These are phyloP conservation scores for Carallia brachiata DNA, from an alignment of 345 rosid species.

Conservation along the genomic window DNA sequence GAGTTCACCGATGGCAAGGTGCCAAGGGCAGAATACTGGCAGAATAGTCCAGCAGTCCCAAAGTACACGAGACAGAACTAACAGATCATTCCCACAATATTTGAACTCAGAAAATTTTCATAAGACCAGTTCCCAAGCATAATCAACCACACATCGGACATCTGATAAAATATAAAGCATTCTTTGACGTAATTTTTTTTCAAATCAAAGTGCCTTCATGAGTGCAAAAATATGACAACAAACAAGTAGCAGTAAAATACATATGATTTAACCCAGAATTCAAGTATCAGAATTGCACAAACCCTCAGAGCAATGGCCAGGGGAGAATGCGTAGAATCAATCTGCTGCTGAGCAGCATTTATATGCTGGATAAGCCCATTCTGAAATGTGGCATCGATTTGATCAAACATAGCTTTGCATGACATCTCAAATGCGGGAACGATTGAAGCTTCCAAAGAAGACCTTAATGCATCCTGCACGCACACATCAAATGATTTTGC, in stretches of 20 bases:
- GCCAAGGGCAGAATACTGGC: not conserved
- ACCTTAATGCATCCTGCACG: constrained; percentile 57
- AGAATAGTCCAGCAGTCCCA: not conserved
- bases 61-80: too few relatives aligned
- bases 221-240: not conserved
- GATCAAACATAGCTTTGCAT: constrained; percentile 87
- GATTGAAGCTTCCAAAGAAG: constrained; percentile 60
- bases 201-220: not conserved
- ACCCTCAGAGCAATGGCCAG: constrained; percentile 73
- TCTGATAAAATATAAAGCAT: too few relatives aligned
- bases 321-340: constrained; percentile 64
- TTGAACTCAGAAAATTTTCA: too few relatives aligned
- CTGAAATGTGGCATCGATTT: constrained; percentile 81
- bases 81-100: too few relatives aligned
- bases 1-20: not conserved
- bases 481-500: constrained; percentile 14
- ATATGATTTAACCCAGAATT: not conserved
- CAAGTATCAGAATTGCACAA: constrained; percentile 26
- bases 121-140: not conserved
- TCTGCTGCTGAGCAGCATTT: constrained; percentile 58
- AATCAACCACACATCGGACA: too few relatives aligned
- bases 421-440: constrained; percentile 91
- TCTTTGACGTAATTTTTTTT: too few relatives aligned
- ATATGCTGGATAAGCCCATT: constrained; percentile 73
- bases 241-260: not conserved